phyloP scores from a whole-genome alignment of 2,329 filamentous ascomycete species.

The Emmonsia crescens region DNA sequence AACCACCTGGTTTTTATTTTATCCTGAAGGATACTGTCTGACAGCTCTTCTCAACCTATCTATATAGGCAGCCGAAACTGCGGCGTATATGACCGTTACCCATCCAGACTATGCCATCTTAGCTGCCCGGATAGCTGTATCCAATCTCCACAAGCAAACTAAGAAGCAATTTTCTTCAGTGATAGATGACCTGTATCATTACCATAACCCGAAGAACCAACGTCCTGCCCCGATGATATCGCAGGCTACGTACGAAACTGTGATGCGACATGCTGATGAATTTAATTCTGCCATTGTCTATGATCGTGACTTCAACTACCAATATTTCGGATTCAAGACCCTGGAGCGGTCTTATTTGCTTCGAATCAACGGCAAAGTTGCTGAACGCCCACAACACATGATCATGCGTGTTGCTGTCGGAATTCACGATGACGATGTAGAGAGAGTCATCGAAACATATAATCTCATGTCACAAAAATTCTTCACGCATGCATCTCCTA shows the following conservation, averaged over 20 bases:
- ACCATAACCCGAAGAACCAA: slow-evolving; percentile 87
- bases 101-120: slow-evolving; percentile 99
- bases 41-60: neutral
- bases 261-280: slow-evolving; percentile 94
- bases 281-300: slow-evolving; percentile 98
- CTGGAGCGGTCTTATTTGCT: slow-evolving; percentile 95
- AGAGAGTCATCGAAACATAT: slow-evolving; percentile 94
- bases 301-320: slow-evolving; percentile 99
- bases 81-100: slow-evolving; percentile 98
- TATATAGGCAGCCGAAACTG: slow-evolving; percentile 84
- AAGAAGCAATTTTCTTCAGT: slow-evolving; percentile 99
- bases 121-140: slow-evolving; percentile 94
- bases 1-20: slow-evolving; percentile 11
- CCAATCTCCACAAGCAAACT: slow-evolving; percentile 99
- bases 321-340: slow-evolving; percentile 99
- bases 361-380: slow-evolving; percentile 89
- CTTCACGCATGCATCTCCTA: slow-evolving; percentile 97
- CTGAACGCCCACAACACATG: slow-evolving; percentile 97
- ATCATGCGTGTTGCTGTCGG: slow-evolving; percentile 98
- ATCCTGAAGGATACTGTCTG: slow-evolving; percentile 2
- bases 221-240: slow-evolving; percentile 89
- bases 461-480: slow-evolving; percentile 98
- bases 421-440: slow-evolving; percentile 89
- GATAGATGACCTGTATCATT: slow-evolving; percentile 85
- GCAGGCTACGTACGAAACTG: slow-evolving; percentile 74